Base-by-base conservation (phyloP, 108 stramenopile genomes). In the Stephanodiscus triporus region DNA sequence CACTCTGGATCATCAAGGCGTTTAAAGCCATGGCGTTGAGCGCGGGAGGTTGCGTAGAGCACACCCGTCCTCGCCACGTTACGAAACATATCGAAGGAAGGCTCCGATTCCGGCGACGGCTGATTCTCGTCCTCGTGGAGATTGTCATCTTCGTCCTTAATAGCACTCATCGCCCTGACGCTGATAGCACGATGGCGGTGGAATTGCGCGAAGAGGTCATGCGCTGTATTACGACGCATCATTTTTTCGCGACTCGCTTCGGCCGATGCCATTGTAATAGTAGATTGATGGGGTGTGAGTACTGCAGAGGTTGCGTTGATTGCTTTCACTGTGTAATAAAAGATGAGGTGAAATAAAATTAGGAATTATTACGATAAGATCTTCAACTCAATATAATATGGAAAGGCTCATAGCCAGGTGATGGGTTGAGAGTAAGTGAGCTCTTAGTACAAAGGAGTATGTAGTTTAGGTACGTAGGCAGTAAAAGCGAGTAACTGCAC, bases 31-130 rank as follows among this genome's bases (percentile, higher is more conserved):
- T 56, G 29, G 5, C 19, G 37, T 45, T 9, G 26, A 0, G 83
- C 83, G 9, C 78, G 73, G 10, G 74, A 71, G n/a, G 83, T 76
- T 0, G 83, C 83, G 48, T 80, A 84, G 50, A 84, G 75, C 20
- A 84, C 83, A 37, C 83, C 83, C 20, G 83, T 84, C 61, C 80
- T 84, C 76, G 66, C 65, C 50, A 84, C 78, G n/a, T 61, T 59
- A 14, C 73, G 77, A 55, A 83, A 83, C 77, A 78, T 74, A 27
- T 75, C 73, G 51, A 82, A 82, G 43, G 14, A 16, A 2, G 43
- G 16, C 16, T 14, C 40, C 7, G 1, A 1, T 4, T 1, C 9
- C 9, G 59, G 14, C 45, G 26, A 8, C 47, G 23, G 56, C 23
- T 16, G 54, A 24, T 47, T 59, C n/a, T 57, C 29, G 6, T 68